Evolutionary conservation across 2,329 filamentous ascomycete genomes (phyloP), one percentile per base, ranked within the genome.

Genomic region (Colletotrichum sp.): DNA sequence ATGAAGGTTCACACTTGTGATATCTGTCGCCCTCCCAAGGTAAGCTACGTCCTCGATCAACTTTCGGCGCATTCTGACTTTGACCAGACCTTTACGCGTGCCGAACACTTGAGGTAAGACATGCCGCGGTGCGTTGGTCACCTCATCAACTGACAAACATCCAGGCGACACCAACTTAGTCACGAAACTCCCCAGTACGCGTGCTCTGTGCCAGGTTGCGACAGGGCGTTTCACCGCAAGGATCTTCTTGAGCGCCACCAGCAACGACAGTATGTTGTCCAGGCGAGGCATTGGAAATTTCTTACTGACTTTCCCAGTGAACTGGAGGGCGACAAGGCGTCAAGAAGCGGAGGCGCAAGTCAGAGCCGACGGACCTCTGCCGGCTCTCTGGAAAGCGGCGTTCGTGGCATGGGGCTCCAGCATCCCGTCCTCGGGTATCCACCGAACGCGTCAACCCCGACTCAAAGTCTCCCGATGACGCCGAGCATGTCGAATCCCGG

Each of bases 161-260:
- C 16, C 73, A 92, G 91, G 79, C 90, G 91, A 70, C 91, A 93
- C 81, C 89, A 93, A 81, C 82, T 92, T 52, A 92, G 90, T 78
- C 91, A 93, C 81, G 85, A 88, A 72, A 88, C 86, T 67, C 90
- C 92, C 30, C 85, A 86, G 59, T 87, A 88, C 78, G 83, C 83
- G 48, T 93, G 92, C 77, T 84, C 82, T 4, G 86, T 88, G 72
- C 86, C 87, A 18, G 88, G 89, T 52, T 93, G 92, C 80, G 90
- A 88, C 52, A 89, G 88, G 76, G 85, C 86, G 16, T 93, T 93
- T 77, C 88, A 92, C 78, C 88, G 92, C 70, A 87, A 88, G 61
- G 92, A 93, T 80, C 83, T 93, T 13, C 85, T 93, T 21, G 86
- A 89, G n/a, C 89, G 92, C 48, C 92, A 93, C 79, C 82, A 86